Percentiles rank a stretch among this genome's conserved stretches.
Conservation (phyloP, 192 early-diverging fungal genomes). For the Umbelopsis ramanniana region DNA sequence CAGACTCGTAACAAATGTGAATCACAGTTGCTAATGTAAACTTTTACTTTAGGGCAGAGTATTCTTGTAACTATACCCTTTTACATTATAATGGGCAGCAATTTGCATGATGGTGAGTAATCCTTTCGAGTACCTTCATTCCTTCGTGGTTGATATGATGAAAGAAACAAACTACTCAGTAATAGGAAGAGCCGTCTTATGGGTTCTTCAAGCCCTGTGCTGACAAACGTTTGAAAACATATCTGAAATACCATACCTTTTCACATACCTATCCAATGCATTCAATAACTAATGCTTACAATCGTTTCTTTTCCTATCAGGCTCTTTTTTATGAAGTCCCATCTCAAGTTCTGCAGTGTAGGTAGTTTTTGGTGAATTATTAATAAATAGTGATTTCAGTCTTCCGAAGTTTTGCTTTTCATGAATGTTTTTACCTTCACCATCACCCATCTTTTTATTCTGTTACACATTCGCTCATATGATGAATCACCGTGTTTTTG, state of each 20-base stretch:
- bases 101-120: not conserved
- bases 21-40: no score
- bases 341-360: not conserved
- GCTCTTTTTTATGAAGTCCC: not conserved
- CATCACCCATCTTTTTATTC: not conserved
- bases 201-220: constrained; percentile 16
- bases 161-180: constrained; percentile 22
- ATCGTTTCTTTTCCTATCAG: not conserved
- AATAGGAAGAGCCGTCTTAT: constrained; percentile 23
- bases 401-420: not conserved
- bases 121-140: not conserved
- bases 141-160: constrained; percentile 15
- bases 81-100: not conserved
- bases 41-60: no score
- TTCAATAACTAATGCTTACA: constrained; percentile 21
- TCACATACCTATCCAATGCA: not conserved
- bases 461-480: constrained; percentile 5
- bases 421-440: not conserved
- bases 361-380: not conserved
- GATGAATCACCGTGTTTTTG: constrained; percentile 23
- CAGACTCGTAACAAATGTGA: not conserved
- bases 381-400: not conserved
- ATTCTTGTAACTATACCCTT: no score
- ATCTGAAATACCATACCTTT: not conserved
- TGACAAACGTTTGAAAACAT: constrained; percentile 23